phyloP scores from a whole-genome alignment of 306 rosid genomes.

The Gleditsia sinensis region DNA sequence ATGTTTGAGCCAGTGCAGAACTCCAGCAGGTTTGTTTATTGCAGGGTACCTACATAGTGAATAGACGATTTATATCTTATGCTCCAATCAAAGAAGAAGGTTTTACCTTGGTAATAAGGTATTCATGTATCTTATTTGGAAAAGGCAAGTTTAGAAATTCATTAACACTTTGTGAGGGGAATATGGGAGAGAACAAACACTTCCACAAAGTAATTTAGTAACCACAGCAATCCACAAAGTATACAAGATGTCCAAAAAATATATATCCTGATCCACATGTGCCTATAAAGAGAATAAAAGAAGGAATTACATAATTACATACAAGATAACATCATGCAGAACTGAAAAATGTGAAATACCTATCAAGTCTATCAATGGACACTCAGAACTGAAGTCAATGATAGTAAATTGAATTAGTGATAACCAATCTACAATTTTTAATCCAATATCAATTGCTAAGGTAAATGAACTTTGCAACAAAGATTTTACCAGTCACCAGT shows the following conservation, averaged over 20 bases:
- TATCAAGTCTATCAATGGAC: neutral
- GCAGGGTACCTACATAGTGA: constrained; percentile 92
- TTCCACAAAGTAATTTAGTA: neutral
- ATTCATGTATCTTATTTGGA: neutral
- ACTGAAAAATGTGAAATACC: neutral
- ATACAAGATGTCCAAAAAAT: constrained; percentile 22
- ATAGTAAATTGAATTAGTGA: constrained; percentile 24
- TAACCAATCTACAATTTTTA: constrained; percentile 34
- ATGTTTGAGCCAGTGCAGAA: constrained; percentile 90
- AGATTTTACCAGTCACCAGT: constrained; percentile 87
- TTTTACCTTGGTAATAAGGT: neutral
- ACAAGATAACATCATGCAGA: constrained; percentile 9
- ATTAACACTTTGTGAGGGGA: neutral
- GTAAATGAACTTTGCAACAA: neutral
- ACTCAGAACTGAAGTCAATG: constrained; percentile 28
- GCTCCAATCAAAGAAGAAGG: neutral
- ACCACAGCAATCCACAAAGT: constrained; percentile 1
- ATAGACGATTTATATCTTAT: constrained; percentile 13
- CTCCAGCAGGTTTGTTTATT: constrained; percentile 98
- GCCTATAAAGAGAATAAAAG: constrained; percentile 3
- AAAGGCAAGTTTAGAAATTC: constrained; percentile 9
- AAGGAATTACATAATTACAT: constrained; percentile 1
- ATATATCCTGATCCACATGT: neutral
- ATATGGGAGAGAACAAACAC: constrained; percentile 5
- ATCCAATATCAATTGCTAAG: constrained; percentile 17